These are phyloP conservation scores for Gossypium arboreum DNA, from an alignment of 345 rosid species.

Conservation along the genomic window DNA sequence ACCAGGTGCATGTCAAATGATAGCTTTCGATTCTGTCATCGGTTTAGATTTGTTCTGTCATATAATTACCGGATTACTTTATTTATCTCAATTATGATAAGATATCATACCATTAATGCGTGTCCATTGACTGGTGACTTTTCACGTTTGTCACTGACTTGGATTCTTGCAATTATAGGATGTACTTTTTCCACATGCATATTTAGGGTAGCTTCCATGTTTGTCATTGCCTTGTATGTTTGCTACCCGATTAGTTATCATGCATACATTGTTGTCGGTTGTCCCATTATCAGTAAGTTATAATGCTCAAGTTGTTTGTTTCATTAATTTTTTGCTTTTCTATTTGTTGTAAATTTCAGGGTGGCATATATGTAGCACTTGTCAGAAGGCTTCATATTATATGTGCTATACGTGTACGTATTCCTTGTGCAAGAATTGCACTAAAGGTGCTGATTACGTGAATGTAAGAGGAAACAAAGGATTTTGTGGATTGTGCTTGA, in stretches of 20 bases:
- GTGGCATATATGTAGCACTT: slow-evolving; percentile 91
- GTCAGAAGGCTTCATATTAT: slow-evolving; percentile 74
- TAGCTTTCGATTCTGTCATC: background rate
- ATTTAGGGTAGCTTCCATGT: background rate
- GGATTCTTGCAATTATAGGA: background rate
- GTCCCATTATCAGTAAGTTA: background rate
- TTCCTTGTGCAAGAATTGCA: slow-evolving; percentile 92
- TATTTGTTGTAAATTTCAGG: slow-evolving; percentile 46
- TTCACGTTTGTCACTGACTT: too few relatives aligned
- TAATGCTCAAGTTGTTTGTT: background rate
- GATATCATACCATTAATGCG: background rate
- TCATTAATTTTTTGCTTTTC: slow-evolving; percentile 11
- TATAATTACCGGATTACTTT: background rate
- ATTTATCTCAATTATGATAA: background rate
- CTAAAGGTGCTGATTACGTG: slow-evolving; percentile 77
- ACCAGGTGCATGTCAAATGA: background rate
- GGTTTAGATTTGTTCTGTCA: background rate
- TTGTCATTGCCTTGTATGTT: background rate
- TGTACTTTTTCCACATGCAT: background rate
- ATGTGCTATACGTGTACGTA: slow-evolving; percentile 97
- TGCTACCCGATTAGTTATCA: background rate
- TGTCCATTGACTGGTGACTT: background rate
- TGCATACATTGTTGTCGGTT: background rate
- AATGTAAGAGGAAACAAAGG: slow-evolving; percentile 82
- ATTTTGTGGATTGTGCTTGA: slow-evolving; percentile 85